Base-by-base conservation (phyloP, 1,139 yeast genomes). In the Zygosaccharomyces sapae region DNA sequence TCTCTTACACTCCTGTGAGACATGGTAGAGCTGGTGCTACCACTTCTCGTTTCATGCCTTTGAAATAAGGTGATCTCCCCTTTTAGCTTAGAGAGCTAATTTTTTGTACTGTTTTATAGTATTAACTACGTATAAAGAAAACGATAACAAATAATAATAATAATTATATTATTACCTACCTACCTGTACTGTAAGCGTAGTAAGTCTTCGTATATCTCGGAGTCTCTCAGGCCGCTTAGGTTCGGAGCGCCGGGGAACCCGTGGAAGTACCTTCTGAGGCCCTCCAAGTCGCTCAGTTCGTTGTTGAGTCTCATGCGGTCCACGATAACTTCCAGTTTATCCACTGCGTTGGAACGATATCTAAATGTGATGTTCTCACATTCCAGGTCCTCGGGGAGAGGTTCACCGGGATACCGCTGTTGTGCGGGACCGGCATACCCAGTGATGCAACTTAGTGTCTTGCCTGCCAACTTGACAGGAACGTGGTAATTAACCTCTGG, bases 11-110 rank as follows among this genome's bases (percentile, higher is more conserved):
- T 76, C 98, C 99, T 73, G 97, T 92, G 74, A 87, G 95, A 83
- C 97, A 90, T 83, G 97, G 97, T 81, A 89, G 96, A 83, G 95
- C 97, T 71, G 96, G 96, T 83, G 85, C 87, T 75, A 83, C 87
- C 76, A 83, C 94, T 69, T 77, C 90, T 68, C 79, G 86, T 80
- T 80, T 83, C 82, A 81, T 83, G 70, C 89, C 90, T 67, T 74
- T 75, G 67, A 74, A 69, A 72, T 75, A 74, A 67, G 57, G 53
- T 19, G 40, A n/a, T n/a, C n/a, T n/a, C 16, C 10, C 9, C 30
- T 27, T 27, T 9, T 27, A 9, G 8, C 10, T 27, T 9, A 27
- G 10, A 6, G 10, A 27, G 4, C 1, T 9, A 5, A 27, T 9
- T 8, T 8, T 27, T 27, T 27, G 30, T 27, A 27, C 40, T 37